Base-by-base conservation (phyloP, 1,284 basidiomycete species). In the Malassezia japonica region DNA sequence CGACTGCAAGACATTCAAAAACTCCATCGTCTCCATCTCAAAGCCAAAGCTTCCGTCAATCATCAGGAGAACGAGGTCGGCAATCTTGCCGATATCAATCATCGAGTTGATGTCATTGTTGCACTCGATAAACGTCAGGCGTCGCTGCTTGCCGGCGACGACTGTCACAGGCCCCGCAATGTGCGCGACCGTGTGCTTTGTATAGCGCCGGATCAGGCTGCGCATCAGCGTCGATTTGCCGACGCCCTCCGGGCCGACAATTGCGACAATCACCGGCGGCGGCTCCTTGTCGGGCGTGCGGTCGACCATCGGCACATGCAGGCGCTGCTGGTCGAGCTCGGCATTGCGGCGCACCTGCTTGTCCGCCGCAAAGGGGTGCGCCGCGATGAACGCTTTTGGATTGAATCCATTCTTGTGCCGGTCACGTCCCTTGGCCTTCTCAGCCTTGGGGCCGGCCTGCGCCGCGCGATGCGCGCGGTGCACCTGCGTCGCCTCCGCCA, bases 11-110 rank as follows among this genome's bases (percentile, higher is more conserved):
- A 96, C 83, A 64, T 96, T 98, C 55, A 99, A 82, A 59, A 96
- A 96, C 75, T 99, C 92, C 70, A 99, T 98, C 0, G 89, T 92
- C 83, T 98, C 94, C 94, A 98, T 98, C 76, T 99, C 92, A 64
- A 98, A 94, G 1, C 92, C 92, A 74, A 92, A 96, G 34, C 86
- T 90, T 3, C 87, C 92, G 69, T 99, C 94, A 62, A 98, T 86
- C 88, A 96, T 91, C 59, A 98, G 82, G 37, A 99, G 78, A 2
- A 98, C 87, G 40, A 98, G 78, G 75, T 98, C 94, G 5, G 88
- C 92, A 54, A 98, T 82, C 75, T 99, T 99, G 52, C 84, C 91
- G 63, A 95, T 79, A 78, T 99, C 94, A 58, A 98, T 87, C 91
- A 96, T 96, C 41, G 88, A 86, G 74, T 92, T 92, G 61, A 99